phyloP scores from a whole-genome alignment of 2,329 filamentous ascomycete genomes.

The Xylaria sp. region DNA sequence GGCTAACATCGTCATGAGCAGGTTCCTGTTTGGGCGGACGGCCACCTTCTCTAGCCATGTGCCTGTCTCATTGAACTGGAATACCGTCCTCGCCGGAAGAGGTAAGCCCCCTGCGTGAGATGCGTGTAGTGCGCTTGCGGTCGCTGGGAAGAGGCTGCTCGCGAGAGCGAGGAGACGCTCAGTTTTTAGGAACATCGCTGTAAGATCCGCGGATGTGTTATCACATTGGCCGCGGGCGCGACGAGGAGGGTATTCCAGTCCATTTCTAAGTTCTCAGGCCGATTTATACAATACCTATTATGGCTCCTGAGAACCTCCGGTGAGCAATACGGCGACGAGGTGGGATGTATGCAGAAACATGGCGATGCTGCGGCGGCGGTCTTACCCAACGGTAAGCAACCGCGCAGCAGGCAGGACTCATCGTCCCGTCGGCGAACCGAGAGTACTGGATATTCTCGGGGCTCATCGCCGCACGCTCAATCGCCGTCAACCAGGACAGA shows the following conservation, averaged over 20 bases:
- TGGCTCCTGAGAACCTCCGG: not conserved
- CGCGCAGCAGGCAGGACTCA: not conserved
- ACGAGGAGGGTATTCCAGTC: not conserved
- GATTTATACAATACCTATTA: not conserved
- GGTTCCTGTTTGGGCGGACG: conserved; percentile 36
- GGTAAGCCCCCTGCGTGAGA: not conserved
- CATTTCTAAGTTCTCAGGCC: not conserved
- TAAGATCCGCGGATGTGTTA: not conserved
- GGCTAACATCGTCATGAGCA: conserved; percentile 37
- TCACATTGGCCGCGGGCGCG: not conserved
- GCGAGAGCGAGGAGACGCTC: conserved; percentile 7
- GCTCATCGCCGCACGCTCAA: not conserved
- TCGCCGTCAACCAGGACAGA: too few relatives aligned
- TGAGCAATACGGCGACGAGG: not conserved
- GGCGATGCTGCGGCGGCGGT: not conserved
- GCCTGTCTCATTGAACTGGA: conserved; percentile 25
- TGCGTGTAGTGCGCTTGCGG: not conserved
- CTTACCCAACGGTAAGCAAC: not conserved
- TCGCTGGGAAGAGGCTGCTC: conserved; percentile 2
- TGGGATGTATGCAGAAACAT: not conserved
- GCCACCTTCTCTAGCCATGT: conserved; percentile 41
- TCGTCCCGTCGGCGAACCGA: not conserved
- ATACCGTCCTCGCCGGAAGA: conserved; percentile 23
- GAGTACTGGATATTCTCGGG: not conserved
- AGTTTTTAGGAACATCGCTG: conserved; percentile 3